Conservation (phyloP, 139 green algal species). For the Auxenochlorella pyrenoidosa region DNA sequence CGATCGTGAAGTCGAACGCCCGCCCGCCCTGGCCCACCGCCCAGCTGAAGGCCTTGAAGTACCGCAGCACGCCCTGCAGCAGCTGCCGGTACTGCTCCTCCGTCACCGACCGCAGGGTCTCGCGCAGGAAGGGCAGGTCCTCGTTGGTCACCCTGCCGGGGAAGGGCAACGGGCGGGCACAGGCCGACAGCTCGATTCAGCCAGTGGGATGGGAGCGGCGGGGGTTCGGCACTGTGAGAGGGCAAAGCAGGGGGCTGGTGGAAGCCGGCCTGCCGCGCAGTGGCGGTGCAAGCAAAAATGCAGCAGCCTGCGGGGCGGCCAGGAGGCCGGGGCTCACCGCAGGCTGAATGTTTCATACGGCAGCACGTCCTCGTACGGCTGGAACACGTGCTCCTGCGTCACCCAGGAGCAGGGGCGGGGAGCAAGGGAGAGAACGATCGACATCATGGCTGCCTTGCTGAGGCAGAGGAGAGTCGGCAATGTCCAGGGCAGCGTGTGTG, state of each 20-base stretch:
- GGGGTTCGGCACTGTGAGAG: too few relatives aligned
- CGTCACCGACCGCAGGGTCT: too few relatives aligned
- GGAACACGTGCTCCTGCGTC: neutral
- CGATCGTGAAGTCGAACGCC: constrained; percentile 1
- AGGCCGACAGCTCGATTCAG: too few relatives aligned
- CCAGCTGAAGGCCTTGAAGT: neutral
- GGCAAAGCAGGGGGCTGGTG: too few relatives aligned
- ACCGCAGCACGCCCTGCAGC: neutral
- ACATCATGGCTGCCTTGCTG: too few relatives aligned
- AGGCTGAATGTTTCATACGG: constrained; percentile 64
- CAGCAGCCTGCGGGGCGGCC: too few relatives aligned
- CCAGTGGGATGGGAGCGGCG: too few relatives aligned
- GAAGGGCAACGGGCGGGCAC: neutral
- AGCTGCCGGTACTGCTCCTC: neutral
- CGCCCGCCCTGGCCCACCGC: neutral
- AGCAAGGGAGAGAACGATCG: too few relatives aligned
- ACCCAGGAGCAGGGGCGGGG: neutral
- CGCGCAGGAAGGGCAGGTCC: neutral
- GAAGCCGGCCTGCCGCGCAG: neutral
- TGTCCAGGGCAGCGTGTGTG: too few relatives aligned
- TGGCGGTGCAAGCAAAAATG: neutral
- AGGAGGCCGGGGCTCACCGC: neutral
- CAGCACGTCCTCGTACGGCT: constrained; percentile 50
- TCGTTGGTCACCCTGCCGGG: neutral
- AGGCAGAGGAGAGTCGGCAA: too few relatives aligned